A percentile compares a stretch with the other conserved stretches of the same genome.
Evolutionary conservation across 768 basidiomycete genomes (phyloP).

Genomic region (Naganishia vaughanmartiniae): DNA sequence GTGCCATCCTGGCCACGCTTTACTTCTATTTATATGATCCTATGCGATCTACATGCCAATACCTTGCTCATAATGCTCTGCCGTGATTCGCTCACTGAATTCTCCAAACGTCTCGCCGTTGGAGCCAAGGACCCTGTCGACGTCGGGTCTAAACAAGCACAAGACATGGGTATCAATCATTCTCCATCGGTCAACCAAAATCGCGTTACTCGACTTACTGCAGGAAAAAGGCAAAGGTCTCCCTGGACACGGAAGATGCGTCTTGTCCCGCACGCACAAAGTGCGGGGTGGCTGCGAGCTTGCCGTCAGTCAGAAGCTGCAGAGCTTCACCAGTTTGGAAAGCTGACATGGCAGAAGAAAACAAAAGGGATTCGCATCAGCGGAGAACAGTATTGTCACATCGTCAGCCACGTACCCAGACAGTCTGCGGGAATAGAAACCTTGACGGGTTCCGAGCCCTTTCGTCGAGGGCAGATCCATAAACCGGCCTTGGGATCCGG

Average conservation of each 20-base stretch:
- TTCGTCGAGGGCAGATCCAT: conserved; percentile 80
- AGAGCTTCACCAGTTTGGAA: conserved; percentile 98
- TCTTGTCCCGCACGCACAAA: conserved; percentile 74
- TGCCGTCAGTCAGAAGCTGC: conserved; percentile 76
- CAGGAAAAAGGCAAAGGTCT: conserved; percentile 63
- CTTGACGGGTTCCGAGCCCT: conserved; percentile 65
- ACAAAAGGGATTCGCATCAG: not conserved
- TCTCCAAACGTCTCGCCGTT: conserved; percentile 75
- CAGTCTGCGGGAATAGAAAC: conserved; percentile 72
- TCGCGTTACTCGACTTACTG: conserved; percentile 44
- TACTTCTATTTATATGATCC: not conserved
- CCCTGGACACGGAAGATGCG: conserved; percentile 61
- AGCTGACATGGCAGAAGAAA: conserved; percentile 53
- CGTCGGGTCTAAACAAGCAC: conserved; percentile 67
- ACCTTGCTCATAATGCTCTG: conserved; percentile 57
- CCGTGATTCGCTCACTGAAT: conserved; percentile 80
- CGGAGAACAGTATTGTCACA: not conserved
- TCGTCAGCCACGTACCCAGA: conserved; percentile 36
- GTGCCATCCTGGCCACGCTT: not conserved
- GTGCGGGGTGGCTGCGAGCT: conserved; percentile 86
- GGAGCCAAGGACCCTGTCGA: conserved; percentile 67
- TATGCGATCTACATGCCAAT: conserved; percentile 2
- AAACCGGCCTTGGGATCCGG: conserved; percentile 79
- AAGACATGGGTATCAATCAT: conserved; percentile 43
- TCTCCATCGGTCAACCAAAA: not conserved